Conservation (phyloP, 768 basidiomycete species). For the Leucosporidium creatinivorum region DNA sequence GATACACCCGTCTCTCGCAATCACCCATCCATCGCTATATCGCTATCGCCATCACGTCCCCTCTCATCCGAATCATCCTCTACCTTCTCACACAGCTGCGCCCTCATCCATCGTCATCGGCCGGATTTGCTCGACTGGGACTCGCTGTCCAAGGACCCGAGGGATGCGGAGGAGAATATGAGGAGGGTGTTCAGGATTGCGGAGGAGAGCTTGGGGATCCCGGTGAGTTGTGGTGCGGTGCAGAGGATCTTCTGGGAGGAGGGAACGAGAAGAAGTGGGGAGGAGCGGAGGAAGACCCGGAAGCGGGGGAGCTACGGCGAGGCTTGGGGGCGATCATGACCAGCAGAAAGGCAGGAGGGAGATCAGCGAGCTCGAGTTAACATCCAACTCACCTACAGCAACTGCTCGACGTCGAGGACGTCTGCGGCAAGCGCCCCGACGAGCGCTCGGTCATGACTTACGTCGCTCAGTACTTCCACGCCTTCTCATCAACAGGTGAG, state of each 20-base stretch:
- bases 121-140: conserved; percentile 91
- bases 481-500: conserved; percentile 92
- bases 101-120: conserved; percentile 92
- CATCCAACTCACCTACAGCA: too few species aligned
- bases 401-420: conserved; percentile 90
- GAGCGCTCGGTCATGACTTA: conserved; percentile 98
- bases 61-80: too few species aligned
- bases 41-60: too few species aligned
- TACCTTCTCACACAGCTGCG: conserved; percentile 58
- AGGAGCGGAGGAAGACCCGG: too few species aligned
- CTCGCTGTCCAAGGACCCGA: conserved; percentile 61
- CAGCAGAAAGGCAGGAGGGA: too few species aligned
- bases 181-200: conserved; percentile 80
- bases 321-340: too few species aligned
- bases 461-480: conserved; percentile 94
- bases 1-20: too few species aligned
- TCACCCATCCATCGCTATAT: too few species aligned
- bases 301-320: too few species aligned
- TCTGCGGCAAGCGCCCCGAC: conserved; percentile 84
- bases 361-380: too few species aligned
- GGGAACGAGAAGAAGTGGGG: too few species aligned
- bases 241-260: too few species aligned
- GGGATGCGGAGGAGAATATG: conserved; percentile 63
- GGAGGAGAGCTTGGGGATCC: conserved; percentile 79
- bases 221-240: conserved; percentile 58